These are phyloP conservation scores for Vigna angularis DNA, from an alignment of 306 rosid species.

Conservation along the genomic window DNA sequence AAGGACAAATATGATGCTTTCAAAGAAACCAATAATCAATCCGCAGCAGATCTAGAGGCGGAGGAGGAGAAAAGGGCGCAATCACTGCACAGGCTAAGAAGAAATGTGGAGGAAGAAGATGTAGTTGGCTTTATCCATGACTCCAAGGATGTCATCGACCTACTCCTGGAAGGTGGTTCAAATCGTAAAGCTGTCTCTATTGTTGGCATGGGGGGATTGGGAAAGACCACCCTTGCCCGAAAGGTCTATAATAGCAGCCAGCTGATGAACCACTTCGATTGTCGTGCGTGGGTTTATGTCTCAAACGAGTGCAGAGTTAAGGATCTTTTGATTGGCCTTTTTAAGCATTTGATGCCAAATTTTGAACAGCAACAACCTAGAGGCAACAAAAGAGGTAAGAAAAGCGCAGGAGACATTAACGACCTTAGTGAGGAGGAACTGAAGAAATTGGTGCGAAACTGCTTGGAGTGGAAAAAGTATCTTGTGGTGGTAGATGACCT, in stretches of 20 bases:
- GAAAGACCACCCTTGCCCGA: conserved; percentile 40
- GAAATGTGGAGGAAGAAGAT: conserved; percentile 37
- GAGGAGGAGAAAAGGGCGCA: background rate
- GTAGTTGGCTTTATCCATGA: background rate
- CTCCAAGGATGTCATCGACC: background rate
- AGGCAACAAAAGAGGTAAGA: background rate
- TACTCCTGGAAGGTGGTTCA: background rate
- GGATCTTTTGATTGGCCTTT: conserved; percentile 2
- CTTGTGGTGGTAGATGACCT: conserved; percentile 40
- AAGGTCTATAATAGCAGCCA: conserved; percentile 4
- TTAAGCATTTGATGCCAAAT: background rate
- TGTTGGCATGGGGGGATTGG: conserved; percentile 28
- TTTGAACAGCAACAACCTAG: background rate
- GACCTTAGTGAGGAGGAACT: conserved; percentile 17
- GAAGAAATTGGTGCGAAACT: background rate
- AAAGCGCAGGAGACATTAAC: background rate
- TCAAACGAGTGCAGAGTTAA: background rate
- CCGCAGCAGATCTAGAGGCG: background rate
- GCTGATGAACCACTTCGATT: background rate
- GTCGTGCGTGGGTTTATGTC: background rate
- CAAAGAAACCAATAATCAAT: background rate
- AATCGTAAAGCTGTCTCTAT: background rate
- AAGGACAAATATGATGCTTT: background rate
- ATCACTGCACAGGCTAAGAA: background rate
- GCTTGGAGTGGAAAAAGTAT: conserved; percentile 21